phyloP scores from a whole-genome alignment of 805 yeast species.

The Saccharomycopsis fermentans region DNA sequence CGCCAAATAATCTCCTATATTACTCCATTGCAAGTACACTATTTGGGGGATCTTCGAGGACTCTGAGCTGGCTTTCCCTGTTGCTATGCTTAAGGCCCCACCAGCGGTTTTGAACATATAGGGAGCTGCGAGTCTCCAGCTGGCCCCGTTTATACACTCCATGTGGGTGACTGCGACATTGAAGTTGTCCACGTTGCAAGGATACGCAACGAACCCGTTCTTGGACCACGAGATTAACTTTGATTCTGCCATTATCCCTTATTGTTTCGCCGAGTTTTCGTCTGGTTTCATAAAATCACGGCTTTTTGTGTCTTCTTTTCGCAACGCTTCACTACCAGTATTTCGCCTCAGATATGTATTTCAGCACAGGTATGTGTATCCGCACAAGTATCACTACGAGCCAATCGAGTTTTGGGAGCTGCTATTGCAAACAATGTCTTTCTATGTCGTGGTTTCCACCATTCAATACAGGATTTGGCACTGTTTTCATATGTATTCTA shows the following conservation, averaged over 20 bases:
- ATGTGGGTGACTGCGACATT: conserved; percentile 50
- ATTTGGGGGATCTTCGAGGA: conserved; percentile 22
- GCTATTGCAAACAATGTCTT: no score
- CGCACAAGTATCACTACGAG: no score
- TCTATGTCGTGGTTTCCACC: no score
- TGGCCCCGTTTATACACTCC: conserved; percentile 62
- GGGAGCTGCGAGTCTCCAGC: conserved; percentile 62
- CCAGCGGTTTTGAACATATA: conserved; percentile 12
- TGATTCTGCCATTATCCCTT: background rate
- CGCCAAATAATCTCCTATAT: conserved; percentile 72
- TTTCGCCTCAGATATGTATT: no score
- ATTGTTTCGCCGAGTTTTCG: no score
- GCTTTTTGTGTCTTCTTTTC: no score
- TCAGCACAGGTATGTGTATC: no score
- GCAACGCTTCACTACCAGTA: no score
- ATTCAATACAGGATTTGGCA: no score
- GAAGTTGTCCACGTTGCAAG: conserved; percentile 25
- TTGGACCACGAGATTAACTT: conserved; percentile 61
- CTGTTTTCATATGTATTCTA: no score
- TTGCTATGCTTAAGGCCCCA: background rate
- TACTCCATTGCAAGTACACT: conserved; percentile 57
- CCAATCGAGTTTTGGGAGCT: no score
- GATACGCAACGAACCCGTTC: conserved; percentile 73
- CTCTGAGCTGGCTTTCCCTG: conserved; percentile 22
- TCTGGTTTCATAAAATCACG: no score